Percentiles rank a stretch among this genome's conserved stretches.
Evolutionary conservation across 371 early-diverging fungal genomes (phyloP).

Genomic region (Fennellomyces sp.): DNA sequence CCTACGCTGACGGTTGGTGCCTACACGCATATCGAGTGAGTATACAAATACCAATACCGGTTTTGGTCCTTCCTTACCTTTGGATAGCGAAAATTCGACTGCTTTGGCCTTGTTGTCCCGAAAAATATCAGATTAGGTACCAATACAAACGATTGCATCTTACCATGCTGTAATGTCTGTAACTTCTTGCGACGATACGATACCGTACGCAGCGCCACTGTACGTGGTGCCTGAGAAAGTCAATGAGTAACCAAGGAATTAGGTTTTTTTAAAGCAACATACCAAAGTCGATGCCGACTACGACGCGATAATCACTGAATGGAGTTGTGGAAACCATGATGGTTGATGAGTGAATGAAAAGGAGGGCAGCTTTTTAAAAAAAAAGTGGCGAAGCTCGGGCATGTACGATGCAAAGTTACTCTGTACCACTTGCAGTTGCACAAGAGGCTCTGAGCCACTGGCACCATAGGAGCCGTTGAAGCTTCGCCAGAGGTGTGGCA

Average conservation of each 20-base stretch:
- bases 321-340: constrained; percentile 21
- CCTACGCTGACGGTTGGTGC: constrained; percentile 50
- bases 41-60: neutral
- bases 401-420: neutral
- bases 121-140: too few species aligned
- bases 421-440: too few species aligned
- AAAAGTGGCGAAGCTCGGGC: neutral
- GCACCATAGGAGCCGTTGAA: too few species aligned
- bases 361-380: neutral
- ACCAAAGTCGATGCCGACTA: constrained; percentile 66
- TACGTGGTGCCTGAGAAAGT: constrained; percentile 56
- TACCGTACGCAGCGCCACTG: constrained; percentile 60
- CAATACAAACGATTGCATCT: neutral
- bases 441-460: too few species aligned
- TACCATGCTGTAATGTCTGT: constrained; percentile 40
- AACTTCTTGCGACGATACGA: constrained; percentile 41
- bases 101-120: constrained; percentile 55
- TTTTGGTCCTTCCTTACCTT: constrained; percentile 27
- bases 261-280: neutral
- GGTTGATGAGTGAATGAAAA: neutral
- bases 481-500: too few species aligned
- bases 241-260: neutral
- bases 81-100: constrained; percentile 40
- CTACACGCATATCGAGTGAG: too few species aligned
- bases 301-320: constrained; percentile 51